These are phyloP conservation scores for Fusarium anthophilum DNA, from an alignment of 2,329 filamentous ascomycete genomes.

Conservation along the genomic window DNA sequence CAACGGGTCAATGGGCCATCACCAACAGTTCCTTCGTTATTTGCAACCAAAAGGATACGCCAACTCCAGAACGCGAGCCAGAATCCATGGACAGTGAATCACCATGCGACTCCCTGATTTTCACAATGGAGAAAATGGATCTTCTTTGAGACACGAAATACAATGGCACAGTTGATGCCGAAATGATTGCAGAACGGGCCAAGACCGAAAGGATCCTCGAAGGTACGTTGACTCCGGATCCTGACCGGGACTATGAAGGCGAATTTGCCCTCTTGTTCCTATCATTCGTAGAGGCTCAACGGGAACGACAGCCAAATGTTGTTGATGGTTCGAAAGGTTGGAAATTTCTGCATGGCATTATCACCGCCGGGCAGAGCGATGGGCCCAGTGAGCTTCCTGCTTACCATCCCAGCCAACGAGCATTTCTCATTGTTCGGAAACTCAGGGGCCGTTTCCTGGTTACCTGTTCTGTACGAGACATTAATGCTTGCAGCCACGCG, in stretches of 20 bases:
- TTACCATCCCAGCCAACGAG: constrained; percentile 13
- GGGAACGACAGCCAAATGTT: neutral
- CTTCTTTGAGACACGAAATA: neutral
- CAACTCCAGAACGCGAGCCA: neutral
- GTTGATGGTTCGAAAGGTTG: constrained; percentile 10
- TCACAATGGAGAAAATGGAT: neutral
- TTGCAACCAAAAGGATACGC: neutral
- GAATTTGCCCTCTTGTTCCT: neutral
- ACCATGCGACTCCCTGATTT: neutral
- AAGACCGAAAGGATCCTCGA: constrained; percentile 11
- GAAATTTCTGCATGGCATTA: constrained; percentile 17
- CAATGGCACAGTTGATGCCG: neutral
- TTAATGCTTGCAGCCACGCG: constrained; percentile 16
- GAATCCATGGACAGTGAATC: neutral
- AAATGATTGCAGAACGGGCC: constrained; percentile 1
- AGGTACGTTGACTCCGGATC: constrained; percentile 9
- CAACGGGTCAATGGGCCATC: neutral
- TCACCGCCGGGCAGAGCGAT: neutral
- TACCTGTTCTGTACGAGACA: neutral
- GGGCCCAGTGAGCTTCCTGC: neutral
- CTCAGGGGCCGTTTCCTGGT: neutral
- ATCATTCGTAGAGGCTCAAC: neutral
- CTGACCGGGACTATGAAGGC: constrained; percentile 14
- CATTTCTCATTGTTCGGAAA: constrained; percentile 7
- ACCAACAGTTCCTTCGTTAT: neutral